Evolutionary conservation across 176 grass and related monocot genomes (phyloP).

Genomic region (Carex scoparia): DNA sequence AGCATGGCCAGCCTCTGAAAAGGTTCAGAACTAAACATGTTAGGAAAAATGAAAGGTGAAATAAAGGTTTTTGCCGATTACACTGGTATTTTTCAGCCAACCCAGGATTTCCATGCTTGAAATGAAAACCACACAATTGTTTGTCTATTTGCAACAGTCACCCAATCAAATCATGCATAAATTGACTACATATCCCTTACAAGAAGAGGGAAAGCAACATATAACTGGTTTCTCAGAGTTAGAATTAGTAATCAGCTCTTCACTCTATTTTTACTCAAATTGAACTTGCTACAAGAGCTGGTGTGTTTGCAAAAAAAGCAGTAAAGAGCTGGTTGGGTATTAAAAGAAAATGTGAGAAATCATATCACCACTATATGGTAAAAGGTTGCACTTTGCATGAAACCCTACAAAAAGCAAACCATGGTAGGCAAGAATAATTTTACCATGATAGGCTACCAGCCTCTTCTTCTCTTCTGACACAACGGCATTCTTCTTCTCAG

Average conservation of each 20-base stretch:
- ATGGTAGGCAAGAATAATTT: background rate
- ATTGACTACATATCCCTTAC: background rate
- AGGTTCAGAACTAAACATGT: background rate
- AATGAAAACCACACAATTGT: background rate
- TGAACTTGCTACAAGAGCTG: background rate
- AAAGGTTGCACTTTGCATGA: background rate
- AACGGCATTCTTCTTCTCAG: constrained; percentile 98
- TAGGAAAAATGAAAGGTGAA: background rate
- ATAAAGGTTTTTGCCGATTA: background rate
- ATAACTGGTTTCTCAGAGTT: constrained; percentile 12
- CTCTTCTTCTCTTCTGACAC: constrained; percentile 94
- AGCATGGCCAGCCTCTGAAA: constrained; percentile 91
- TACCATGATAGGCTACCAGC: constrained; percentile 97
- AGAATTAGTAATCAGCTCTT: background rate
- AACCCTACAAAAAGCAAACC: background rate
- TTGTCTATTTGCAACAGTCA: background rate
- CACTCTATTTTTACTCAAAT: background rate
- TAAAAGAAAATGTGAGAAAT: background rate
- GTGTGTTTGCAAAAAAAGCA: background rate
- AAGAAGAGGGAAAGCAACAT: background rate
- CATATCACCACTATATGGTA: background rate
- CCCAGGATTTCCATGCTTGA: background rate
- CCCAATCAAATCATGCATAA: background rate
- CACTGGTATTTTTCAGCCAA: background rate
- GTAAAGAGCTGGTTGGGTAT: background rate